phyloP scores from a whole-genome alignment of 2,329 filamentous ascomycete genomes.

The Lasiodiplodia gonubiensis region DNA sequence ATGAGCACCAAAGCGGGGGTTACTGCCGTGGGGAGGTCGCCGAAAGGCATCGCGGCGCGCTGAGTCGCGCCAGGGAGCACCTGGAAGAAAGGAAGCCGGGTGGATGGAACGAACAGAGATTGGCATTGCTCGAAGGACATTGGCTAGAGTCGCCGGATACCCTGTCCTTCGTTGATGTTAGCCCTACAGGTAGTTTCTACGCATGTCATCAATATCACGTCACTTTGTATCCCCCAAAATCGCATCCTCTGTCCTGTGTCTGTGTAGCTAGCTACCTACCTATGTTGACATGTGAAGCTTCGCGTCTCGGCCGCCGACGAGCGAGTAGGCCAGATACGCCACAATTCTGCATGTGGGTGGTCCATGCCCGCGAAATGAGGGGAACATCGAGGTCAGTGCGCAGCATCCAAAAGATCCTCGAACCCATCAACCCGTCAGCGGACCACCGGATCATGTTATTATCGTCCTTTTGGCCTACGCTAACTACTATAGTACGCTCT shows the following conservation, averaged over 20 bases:
- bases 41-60: constrained; percentile 14
- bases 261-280: background rate
- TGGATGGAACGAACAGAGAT: constrained; percentile 2
- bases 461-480: background rate
- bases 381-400: constrained; percentile 12
- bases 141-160: constrained; percentile 14
- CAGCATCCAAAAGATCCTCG: background rate
- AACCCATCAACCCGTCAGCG: constrained; percentile 4
- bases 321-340: constrained; percentile 1
- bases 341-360: constrained; percentile 5
- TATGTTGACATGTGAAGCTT: background rate
- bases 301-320: background rate
- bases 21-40: constrained; percentile 5
- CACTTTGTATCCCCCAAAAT: background rate
- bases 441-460: constrained; percentile 6
- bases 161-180: constrained; percentile 17
- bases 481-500: background rate
- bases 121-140: constrained; percentile 3
- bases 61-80: constrained; percentile 13
- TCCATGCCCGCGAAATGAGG: constrained; percentile 18
- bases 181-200: constrained; percentile 6
- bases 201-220: constrained; percentile 18
- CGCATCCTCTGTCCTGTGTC: background rate
- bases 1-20: constrained; percentile 1
- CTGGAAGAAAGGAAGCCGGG: constrained; percentile 1